A percentile compares a stretch with the other conserved stretches of the same genome.
phyloP scores from a whole-genome alignment of 768 basidiomycete species.

The Calocera cornea region DNA sequence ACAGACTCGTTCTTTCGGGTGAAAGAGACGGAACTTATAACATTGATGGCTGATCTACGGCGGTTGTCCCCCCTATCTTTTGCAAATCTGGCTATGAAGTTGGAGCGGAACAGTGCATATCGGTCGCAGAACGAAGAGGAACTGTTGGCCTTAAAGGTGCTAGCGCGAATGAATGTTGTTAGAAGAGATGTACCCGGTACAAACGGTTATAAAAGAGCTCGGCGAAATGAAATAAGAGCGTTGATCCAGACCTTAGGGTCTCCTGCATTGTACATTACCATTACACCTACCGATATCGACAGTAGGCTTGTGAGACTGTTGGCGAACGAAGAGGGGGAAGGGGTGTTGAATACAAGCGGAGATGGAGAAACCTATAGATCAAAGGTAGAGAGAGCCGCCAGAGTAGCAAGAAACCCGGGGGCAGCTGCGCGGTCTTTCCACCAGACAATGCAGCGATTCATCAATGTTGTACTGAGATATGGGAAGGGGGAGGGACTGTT shows the following conservation, averaged over 20 bases:
- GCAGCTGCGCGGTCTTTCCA: slow-evolving; percentile 33
- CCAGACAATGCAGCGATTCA: slow-evolving; percentile 28
- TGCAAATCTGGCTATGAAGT: too few species aligned
- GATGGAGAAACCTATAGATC: slow-evolving; percentile 16
- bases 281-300: slow-evolving; percentile 33
- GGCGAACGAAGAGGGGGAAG: slow-evolving; percentile 28
- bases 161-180: too few species aligned
- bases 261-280: slow-evolving; percentile 33
- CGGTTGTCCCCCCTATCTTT: too few species aligned
- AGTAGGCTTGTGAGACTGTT: slow-evolving; percentile 31
- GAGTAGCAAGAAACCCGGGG: slow-evolving; percentile 31
- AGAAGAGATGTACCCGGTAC: slow-evolving; percentile 20
- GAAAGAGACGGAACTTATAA: too few species aligned
- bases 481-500: slow-evolving; percentile 20
- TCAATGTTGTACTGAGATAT: slow-evolving; percentile 7
- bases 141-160: too few species aligned
- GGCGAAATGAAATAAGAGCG: slow-evolving; percentile 29
- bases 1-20: too few species aligned
- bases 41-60: too few species aligned
- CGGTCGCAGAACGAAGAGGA: too few species aligned
- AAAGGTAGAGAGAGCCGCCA: slow-evolving; percentile 21
- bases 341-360: slow-evolving; percentile 15
- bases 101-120: too few species aligned
- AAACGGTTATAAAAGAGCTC: slow-evolving; percentile 17
- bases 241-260: slow-evolving; percentile 26